Percentiles rank a stretch among this genome's conserved stretches.
Conservation (phyloP, 2,329 filamentous ascomycete species). For the Xylariaceae sp. region DNA sequence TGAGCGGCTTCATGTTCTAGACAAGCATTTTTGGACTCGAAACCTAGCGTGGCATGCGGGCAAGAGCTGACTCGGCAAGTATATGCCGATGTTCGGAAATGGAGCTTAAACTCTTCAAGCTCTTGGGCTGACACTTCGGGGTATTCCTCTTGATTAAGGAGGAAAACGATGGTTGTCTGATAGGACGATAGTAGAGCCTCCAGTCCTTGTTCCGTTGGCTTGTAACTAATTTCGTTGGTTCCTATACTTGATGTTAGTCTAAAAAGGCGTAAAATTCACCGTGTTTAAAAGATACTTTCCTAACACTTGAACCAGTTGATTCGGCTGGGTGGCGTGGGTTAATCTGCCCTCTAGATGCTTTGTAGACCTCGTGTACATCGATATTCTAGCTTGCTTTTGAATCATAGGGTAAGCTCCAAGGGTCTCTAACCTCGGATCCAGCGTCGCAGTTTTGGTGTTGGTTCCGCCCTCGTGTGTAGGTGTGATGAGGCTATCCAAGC, state of each 20-base stretch:
- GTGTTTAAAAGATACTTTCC: too few species aligned
- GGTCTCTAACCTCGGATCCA: neutral
- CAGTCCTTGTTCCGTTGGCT: neutral
- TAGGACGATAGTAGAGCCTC: conserved; percentile 4
- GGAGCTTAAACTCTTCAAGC: conserved; percentile 2
- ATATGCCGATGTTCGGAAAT: conserved; percentile 6
- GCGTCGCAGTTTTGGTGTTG: neutral
- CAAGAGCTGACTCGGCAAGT: conserved; percentile 5
- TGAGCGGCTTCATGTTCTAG: neutral
- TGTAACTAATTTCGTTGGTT: too few species aligned
- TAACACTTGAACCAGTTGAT: too few species aligned
- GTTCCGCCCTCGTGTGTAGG: too few species aligned
- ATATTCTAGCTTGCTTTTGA: neutral
- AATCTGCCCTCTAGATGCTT: neutral
- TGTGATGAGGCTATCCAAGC: neutral
- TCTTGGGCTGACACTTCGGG: conserved; percentile 1
- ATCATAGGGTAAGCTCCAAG: neutral
- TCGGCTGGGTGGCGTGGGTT: too few species aligned
- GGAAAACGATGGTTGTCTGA: neutral
- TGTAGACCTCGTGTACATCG: neutral
- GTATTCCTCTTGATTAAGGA: conserved; percentile 1
- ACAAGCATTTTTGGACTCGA: neutral
- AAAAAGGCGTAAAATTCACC: too few species aligned
- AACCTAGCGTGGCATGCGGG: neutral
- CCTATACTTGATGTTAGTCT: too few species aligned